Percentiles rank a stretch among this genome's conserved stretches.
These are phyloP conservation scores for Tuber calosporum DNA, from an alignment of 495 filamentous ascomycete species.

Conservation along the genomic window DNA sequence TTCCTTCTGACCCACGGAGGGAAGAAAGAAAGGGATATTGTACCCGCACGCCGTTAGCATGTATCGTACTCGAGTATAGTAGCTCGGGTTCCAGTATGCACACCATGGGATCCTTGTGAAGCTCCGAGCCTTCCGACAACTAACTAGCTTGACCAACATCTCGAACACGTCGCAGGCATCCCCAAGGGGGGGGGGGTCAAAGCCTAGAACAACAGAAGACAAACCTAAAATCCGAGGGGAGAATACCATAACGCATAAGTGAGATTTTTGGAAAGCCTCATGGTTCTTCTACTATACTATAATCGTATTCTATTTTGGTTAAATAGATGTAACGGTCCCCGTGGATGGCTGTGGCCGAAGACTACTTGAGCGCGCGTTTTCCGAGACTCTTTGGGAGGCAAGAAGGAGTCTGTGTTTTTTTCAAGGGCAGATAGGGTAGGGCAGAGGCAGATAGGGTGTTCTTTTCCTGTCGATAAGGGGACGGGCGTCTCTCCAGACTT, in stretches of 20 bases:
- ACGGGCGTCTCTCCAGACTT: conserved; percentile 30
- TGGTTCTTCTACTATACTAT: background rate
- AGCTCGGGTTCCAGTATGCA: background rate
- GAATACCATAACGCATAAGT: background rate
- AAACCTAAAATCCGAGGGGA: background rate
- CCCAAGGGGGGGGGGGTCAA: background rate
- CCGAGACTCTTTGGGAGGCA: background rate
- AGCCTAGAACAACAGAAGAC: background rate
- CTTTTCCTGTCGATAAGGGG: conserved; percentile 30
- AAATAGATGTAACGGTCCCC: background rate
- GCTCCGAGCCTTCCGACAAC: background rate
- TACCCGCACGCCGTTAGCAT: background rate
- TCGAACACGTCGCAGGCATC: background rate
- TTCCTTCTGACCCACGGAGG: background rate
- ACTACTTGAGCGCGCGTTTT: conserved; percentile 1
- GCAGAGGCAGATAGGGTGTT: conserved; percentile 19
- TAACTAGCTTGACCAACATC: background rate
- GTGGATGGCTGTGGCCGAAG: background rate
- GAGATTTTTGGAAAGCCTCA: background rate
- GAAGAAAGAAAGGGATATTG: background rate
- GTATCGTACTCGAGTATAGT: background rate
- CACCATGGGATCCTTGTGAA: background rate
- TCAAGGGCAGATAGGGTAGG: conserved; percentile 5
- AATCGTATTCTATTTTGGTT: background rate
- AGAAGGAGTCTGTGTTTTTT: background rate